Evolutionary conservation across 2,329 filamentous ascomycete genomes (phyloP), one percentile per base, ranked within the genome.

Genomic region (Knufia petricola): DNA sequence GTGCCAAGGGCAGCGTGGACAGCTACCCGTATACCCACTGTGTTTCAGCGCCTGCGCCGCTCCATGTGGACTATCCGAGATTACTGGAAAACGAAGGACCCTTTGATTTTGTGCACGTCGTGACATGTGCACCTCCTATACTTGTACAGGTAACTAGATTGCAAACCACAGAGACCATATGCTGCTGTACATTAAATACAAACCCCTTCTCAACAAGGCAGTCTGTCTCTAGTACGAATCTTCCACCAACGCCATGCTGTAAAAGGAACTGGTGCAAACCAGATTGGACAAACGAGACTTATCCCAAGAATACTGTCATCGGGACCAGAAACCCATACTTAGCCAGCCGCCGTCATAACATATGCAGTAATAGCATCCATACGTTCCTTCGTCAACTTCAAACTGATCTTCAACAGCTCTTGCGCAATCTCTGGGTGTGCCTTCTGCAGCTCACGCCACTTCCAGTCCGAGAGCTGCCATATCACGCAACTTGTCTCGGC

Each of bases 351-450:
- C 6, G 53, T 49, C 36, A 58, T 50, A 28, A 72, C 71, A 63
- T 67, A 77, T 64, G 72, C 75, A 20, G 78, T 82, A 54, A 82
- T 79, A 48, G 77, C 75, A 60, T 79, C 77, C 87, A 96, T 94
- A 57, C 92, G 76, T 75, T 98, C 92, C 49, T 84, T 94, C 36
- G 90, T 96, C 64, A 98, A 67, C 72, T 95, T 95, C 63, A 98
- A 66, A n/a, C 85, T 85, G 44, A 96, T 81, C 59, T 81, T 82
- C 63, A 98, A 66, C 60, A 98, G 62, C 68, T 98, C 92, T 59
- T 79, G 77, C 41, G 87, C 87, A 50, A 95, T 80, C 34, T 87
- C 85, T 0, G 81, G 77, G 58, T 94, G 77, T 48, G 82, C 73
- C 51, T 72, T 72, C 64, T 94, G 86, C 53, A 96, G 64, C 59